Base-by-base conservation (phyloP, 805 yeast species). In the Tetrapisispora phaffii region DNA sequence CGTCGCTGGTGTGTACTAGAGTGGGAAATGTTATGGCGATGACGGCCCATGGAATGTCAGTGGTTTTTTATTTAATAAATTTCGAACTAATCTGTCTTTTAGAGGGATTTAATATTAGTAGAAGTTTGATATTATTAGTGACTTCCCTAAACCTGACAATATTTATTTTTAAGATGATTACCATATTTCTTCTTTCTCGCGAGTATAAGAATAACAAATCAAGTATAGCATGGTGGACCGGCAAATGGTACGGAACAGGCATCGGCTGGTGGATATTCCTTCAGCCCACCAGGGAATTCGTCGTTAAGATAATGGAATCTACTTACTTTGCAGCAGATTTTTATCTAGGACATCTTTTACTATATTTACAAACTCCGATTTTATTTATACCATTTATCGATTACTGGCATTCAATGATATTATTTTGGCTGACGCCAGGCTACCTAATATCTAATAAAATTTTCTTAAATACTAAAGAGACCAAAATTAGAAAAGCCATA, bases 211-310 rank as follows among this genome's bases (percentile, higher is more conserved):
- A 73, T 50, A 82, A 75, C 49, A 72, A 68, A 38, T 65, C 85
- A 0, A 84, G 81, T 53, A 59, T 74, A 32, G 81, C 89, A 2
- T 82, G 87, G 86, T 83, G 89, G 88, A 74, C 85, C 10, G 88
- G 89, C 0, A 76, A 72, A 45, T 83, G 90, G 90, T 55, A 73
- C 39, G 71, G 71, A 13, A 71, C 80, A 0, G 79, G 79, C 0
- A 66, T 82, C 38, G 86, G 88, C 0, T 76, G 81, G 77, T 60
- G 73, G 39, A 66, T 76, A 0, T 43, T 82, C 6, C 66, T 80
- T 2, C 88, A 81, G 50, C 88, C 88, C 1, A 47, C 72, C 2
- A 64, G 90, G 53, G 90, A 82, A 56, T 75, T 67, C 42, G 45
- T 75, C 20, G 80, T 85, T 46, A 83, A 83, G 53, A 62, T 74